phyloP scores from a whole-genome alignment of 352 stramenopile genomes.

The Globisporangium solare region DNA sequence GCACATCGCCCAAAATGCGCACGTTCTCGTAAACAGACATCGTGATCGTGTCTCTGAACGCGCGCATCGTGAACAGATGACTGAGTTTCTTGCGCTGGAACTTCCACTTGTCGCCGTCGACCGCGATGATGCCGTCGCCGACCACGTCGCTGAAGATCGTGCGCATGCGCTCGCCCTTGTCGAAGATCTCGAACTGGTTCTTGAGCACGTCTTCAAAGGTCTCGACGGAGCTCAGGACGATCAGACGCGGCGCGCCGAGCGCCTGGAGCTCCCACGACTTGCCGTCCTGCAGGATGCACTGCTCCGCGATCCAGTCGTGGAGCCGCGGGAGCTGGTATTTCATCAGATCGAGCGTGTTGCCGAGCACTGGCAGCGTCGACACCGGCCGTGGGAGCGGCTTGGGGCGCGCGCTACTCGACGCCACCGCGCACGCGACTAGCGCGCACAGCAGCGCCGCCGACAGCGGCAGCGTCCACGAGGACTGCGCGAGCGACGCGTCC shows the following conservation, averaged over 20 bases:
- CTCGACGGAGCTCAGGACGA: constrained; percentile 34
- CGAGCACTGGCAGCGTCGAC: constrained; percentile 14
- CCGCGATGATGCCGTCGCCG: constrained; percentile 20
- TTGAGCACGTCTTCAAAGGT: constrained; percentile 46
- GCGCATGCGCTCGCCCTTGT: constrained; percentile 33
- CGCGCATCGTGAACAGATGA: constrained; percentile 28
- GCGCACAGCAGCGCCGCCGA: constrained; percentile 1
- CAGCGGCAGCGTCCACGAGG: background rate
- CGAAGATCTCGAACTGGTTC: constrained; percentile 60
- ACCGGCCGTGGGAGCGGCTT: constrained; percentile 4
- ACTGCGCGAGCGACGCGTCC: background rate
- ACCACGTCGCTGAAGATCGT: constrained; percentile 20
- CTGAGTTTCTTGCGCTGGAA: constrained; percentile 27
- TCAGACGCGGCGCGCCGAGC: constrained; percentile 22
- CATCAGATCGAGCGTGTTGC: constrained; percentile 15
- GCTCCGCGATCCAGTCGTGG: constrained; percentile 20
- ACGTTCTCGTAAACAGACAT: constrained; percentile 34
- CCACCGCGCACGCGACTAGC: background rate
- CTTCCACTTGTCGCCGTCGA: constrained; percentile 26
- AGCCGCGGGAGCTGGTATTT: constrained; percentile 12
- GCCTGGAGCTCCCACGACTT: constrained; percentile 36
- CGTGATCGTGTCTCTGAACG: constrained; percentile 24
- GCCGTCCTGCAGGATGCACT: constrained; percentile 15
- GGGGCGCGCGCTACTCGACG: background rate
- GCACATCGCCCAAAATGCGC: constrained; percentile 19